These are phyloP conservation scores for Colletotrichum melonis DNA, from an alignment of 2,329 filamentous ascomycete species.

Conservation along the genomic window DNA sequence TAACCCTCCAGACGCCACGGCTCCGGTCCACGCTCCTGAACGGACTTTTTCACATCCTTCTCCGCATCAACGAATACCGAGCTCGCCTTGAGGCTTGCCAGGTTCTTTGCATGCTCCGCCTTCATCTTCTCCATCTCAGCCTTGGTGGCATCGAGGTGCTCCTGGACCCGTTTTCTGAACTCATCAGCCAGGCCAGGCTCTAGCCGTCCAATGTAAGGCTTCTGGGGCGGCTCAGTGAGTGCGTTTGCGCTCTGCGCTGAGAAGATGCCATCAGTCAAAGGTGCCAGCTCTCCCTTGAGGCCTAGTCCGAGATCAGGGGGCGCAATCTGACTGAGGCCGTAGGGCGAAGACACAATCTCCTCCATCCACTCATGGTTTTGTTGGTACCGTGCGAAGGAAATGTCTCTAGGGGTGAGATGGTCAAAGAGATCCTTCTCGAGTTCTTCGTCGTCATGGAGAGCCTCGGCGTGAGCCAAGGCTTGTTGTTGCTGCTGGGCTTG, in stretches of 20 bases:
- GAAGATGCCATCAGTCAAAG: constrained; percentile 87
- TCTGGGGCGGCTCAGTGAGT: constrained; percentile 58
- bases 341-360: constrained; percentile 92
- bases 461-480: constrained; percentile 40
- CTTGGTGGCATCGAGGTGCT: constrained; percentile 78
- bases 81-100: constrained; percentile 79
- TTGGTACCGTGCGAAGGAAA: constrained; percentile 87
- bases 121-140: constrained; percentile 89
- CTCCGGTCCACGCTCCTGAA: constrained; percentile 70
- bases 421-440: constrained; percentile 89
- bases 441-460: constrained; percentile 78
- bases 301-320: constrained; percentile 90
- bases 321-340: constrained; percentile 84
- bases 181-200: constrained; percentile 83
- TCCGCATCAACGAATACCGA: constrained; percentile 80
- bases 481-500: constrained; percentile 36
- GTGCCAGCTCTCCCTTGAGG: constrained; percentile 82
- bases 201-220: constrained; percentile 74
- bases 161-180: constrained; percentile 82
- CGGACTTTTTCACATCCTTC: constrained; percentile 76
- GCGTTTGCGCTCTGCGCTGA: constrained; percentile 71
- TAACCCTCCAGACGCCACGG: constrained; percentile 72
- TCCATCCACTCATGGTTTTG: constrained; percentile 99
- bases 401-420: constrained; percentile 86
- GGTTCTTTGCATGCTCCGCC: constrained; percentile 78